Percentiles rank a stretch among this genome's conserved stretches.
Conservation (phyloP, 441 rosid genomes). For the Caryocar brasiliense region DNA sequence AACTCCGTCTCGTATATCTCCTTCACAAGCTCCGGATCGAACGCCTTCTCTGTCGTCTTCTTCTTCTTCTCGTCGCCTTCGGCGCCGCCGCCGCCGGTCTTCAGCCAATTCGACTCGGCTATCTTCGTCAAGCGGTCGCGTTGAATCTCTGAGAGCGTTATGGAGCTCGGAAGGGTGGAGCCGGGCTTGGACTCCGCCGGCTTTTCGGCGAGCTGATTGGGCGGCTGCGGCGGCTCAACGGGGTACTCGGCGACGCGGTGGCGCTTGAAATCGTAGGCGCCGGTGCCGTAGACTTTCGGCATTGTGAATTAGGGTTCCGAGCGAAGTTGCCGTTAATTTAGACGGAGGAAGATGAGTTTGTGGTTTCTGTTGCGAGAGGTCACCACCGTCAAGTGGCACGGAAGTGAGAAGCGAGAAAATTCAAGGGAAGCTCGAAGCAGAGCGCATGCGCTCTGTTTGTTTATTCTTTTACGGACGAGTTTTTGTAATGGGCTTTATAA, state of each 20-base stretch:
- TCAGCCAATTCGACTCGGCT: conserved; percentile 77
- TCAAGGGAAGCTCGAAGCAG: too few species aligned
- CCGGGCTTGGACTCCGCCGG: conserved; percentile 64
- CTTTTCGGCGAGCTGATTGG: conserved; percentile 34
- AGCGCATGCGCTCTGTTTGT: too few species aligned
- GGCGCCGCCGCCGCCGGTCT: conserved; percentile 21
- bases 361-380: too few species aligned
- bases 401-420: too few species aligned
- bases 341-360: too few species aligned
- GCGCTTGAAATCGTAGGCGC: conserved; percentile 95
- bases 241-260: conserved; percentile 98
- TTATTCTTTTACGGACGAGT: too few species aligned
- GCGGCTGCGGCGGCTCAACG: conserved; percentile 34
- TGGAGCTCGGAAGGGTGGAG: conserved; percentile 59
- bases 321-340: too few species aligned
- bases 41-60: conserved; percentile 32
- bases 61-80: neutral
- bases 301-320: too few species aligned
- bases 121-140: conserved; percentile 76
- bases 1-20: conserved; percentile 79
- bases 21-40: conserved; percentile 69
- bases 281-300: conserved; percentile 91
- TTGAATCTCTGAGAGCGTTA: conserved; percentile 83
- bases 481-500: too few species aligned
- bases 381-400: too few species aligned